These are phyloP conservation scores for Tolypocladium guangdongense DNA, from an alignment of 2,329 filamentous ascomycete genomes.

Conservation along the genomic window DNA sequence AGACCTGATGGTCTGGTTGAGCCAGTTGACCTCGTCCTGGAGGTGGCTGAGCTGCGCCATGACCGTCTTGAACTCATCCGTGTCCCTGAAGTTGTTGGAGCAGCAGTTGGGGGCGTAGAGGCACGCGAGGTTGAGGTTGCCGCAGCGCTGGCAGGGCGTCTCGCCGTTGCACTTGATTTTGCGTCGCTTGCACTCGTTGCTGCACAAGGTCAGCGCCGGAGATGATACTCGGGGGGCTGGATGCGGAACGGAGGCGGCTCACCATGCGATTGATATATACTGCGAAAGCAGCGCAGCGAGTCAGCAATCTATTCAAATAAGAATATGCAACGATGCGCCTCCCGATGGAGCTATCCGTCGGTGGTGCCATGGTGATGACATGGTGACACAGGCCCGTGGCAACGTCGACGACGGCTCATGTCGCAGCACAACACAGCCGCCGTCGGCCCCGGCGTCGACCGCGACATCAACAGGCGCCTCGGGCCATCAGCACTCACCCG, in stretches of 20 bases:
- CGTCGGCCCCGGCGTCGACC: neutral
- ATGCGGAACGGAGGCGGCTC: conserved; percentile 13
- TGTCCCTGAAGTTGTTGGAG: conserved; percentile 77
- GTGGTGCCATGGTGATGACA: neutral
- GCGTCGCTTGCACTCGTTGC: conserved; percentile 64
- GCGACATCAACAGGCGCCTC: neutral
- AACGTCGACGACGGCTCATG: too few relatives aligned
- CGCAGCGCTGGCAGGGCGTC: conserved; percentile 55
- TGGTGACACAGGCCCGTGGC: neutral
- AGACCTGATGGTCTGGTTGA: conserved; percentile 61
- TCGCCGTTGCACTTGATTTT: conserved; percentile 69
- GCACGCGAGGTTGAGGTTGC: conserved; percentile 55
- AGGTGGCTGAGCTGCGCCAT: conserved; percentile 60
- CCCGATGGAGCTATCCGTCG: neutral
- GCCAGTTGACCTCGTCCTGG: conserved; percentile 72
- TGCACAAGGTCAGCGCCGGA: conserved; percentile 15
- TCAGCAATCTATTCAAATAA: neutral
- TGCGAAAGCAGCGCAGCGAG: conserved; percentile 11
- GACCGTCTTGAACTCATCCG: conserved; percentile 82
- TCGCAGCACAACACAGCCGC: neutral
- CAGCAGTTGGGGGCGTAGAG: conserved; percentile 58
- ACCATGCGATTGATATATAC: conserved; percentile 55
- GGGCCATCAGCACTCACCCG: conserved; percentile 29
- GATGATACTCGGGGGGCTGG: neutral
- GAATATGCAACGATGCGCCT: neutral